phyloP scores from a whole-genome alignment of 495 filamentous ascomycete genomes.

The Halenospora varia region DNA sequence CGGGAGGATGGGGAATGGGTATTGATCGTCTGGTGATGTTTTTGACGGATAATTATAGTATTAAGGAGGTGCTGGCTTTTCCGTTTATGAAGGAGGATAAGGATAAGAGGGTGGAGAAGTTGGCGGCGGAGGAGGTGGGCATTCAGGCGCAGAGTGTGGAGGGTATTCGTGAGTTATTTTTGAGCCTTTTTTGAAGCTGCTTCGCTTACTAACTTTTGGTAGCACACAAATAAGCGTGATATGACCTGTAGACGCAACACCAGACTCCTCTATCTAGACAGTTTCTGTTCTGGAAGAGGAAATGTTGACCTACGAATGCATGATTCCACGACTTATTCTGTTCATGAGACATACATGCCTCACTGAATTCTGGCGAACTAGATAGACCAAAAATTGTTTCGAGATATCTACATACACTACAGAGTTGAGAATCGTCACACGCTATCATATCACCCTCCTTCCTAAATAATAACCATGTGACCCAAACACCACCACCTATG shows the following conservation, averaged over 20 bases:
- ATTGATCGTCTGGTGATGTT: constrained; percentile 96
- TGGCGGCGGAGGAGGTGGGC: constrained; percentile 60
- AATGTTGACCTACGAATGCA: too few relatives aligned
- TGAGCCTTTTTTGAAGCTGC: not conserved
- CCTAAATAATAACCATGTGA: too few relatives aligned
- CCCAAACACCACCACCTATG: too few relatives aligned
- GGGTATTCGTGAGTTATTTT: constrained; percentile 53
- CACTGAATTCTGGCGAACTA: too few relatives aligned
- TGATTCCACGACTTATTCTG: too few relatives aligned
- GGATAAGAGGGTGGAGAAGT: constrained; percentile 32
- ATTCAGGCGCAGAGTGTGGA: constrained; percentile 57
- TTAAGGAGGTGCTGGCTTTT: constrained; percentile 96
- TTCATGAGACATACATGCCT: too few relatives aligned
- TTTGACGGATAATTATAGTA: constrained; percentile 89
- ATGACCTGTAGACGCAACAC: too few relatives aligned
- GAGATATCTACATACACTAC: not conserved
- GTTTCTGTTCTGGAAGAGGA: too few relatives aligned
- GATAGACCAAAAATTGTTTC: too few relatives aligned
- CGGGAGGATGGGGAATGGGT: constrained; percentile 95
- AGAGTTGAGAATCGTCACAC: not conserved
- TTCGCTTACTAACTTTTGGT: not conserved
- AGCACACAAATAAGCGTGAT: constrained; percentile 19
- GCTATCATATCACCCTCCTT: not conserved
- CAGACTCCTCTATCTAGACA: too few relatives aligned
- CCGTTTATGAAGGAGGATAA: constrained; percentile 51